phyloP scores from a whole-genome alignment of 2,329 filamentous ascomycete species.

The Paecilomyces dactylethromorphus region DNA sequence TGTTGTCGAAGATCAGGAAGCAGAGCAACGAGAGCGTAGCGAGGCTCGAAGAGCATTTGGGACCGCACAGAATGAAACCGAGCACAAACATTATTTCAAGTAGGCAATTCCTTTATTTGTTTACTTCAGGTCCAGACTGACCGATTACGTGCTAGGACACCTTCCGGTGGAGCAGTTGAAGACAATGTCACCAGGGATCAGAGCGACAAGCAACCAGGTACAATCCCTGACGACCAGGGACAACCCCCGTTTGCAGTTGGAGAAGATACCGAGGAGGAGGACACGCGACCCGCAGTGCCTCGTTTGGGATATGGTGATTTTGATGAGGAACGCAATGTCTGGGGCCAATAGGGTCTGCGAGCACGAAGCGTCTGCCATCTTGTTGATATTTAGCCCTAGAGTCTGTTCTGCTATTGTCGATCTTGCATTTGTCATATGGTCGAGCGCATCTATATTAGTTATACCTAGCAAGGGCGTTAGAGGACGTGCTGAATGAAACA shows the following conservation, averaged over 20 bases:
- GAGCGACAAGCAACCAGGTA: constrained; percentile 5
- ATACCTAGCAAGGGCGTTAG: not conserved
- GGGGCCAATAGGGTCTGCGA: constrained; percentile 10
- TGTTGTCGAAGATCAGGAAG: constrained; percentile 57
- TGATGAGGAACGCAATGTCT: constrained; percentile 25
- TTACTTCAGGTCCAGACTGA: constrained; percentile 22
- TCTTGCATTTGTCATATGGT: not conserved
- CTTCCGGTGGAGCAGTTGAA: constrained; percentile 22
- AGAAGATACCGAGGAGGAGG: constrained; percentile 13
- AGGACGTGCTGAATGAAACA: not conserved
- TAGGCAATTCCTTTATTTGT: not conserved
- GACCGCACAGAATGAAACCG: constrained; percentile 51
- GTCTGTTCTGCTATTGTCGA: not conserved
- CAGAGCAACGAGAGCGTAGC: constrained; percentile 57
- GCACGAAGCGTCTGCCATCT: not conserved
- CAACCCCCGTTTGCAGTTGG: constrained; percentile 1
- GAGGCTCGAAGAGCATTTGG: constrained; percentile 57
- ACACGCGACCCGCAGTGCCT: constrained; percentile 9
- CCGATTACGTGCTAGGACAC: constrained; percentile 17
- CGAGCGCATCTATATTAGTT: not conserved
- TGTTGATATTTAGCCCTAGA: not conserved
- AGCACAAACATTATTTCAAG: constrained; percentile 13
- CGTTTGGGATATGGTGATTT: constrained; percentile 23
- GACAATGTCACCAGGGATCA: constrained; percentile 11
- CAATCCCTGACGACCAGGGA: constrained; percentile 1